Conservation (phyloP, 1,284 basidiomycete genomes). For the Psilocybe mexicana region DNA sequence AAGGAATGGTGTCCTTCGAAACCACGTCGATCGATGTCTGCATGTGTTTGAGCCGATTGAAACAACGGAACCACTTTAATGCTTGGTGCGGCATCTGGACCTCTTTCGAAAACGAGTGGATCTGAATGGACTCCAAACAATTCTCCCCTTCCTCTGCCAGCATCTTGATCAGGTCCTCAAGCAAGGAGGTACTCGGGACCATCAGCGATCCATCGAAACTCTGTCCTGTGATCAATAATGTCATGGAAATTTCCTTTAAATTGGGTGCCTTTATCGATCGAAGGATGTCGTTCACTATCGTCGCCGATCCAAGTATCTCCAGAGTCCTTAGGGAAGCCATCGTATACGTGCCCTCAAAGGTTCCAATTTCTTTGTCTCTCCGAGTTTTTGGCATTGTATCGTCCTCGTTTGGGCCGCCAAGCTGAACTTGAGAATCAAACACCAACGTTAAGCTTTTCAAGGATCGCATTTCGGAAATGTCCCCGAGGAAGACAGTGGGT, state of each 20-base stretch:
- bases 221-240: neutral
- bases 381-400: neutral
- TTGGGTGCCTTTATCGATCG: neutral
- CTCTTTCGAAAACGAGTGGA: neutral
- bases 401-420: neutral
- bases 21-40: neutral
- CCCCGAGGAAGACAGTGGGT: neutral
- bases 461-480: neutral
- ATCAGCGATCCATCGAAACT: neutral
- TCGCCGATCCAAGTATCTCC: neutral
- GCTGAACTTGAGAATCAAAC: neutral
- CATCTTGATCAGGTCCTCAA: neutral
- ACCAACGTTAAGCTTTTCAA: neutral
- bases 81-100: neutral
- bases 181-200: neutral
- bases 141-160: neutral
- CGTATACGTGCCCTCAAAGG: neutral
- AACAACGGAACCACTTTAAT: neutral
- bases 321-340: neutral
- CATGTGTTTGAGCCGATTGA: neutral
- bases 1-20: neutral
- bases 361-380: neutral
- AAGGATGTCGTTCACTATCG: neutral
- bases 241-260: neutral
- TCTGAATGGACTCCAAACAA: neutral